Evolutionary conservation across 2,329 filamentous ascomycete genomes (phyloP).

Genomic region (Sporothrix curviconia): DNA sequence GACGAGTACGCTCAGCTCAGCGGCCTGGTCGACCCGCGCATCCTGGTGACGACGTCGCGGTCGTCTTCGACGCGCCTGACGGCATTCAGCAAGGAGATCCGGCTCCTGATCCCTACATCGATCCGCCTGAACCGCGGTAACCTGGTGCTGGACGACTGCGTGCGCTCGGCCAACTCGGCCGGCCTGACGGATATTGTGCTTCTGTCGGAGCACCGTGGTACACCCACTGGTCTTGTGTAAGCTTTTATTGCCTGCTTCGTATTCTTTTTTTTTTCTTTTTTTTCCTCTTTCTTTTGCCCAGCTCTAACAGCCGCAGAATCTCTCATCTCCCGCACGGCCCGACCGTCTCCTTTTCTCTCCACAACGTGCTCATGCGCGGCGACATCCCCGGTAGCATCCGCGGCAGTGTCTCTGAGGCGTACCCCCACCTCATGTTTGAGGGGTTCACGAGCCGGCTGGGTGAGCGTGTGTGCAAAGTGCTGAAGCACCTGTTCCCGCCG

Average conservation of each 20-base stretch:
- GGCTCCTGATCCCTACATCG: conserved; percentile 69
- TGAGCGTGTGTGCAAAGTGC: conserved; percentile 74
- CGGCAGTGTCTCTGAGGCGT: conserved; percentile 85
- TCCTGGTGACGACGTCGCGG: conserved; percentile 85
- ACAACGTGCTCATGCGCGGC: conserved; percentile 83
- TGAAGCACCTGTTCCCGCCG: conserved; percentile 93
- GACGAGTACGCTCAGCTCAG: conserved; percentile 88
- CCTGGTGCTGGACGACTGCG: conserved; percentile 76
- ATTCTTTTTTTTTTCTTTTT: neutral
- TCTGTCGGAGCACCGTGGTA: conserved; percentile 87
- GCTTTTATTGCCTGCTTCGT: neutral
- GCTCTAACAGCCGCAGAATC: conserved; percentile 44
- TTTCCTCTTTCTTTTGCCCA: neutral
- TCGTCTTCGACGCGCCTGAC: conserved; percentile 77
- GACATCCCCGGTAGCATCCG: conserved; percentile 85
- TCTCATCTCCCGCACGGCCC: conserved; percentile 86
- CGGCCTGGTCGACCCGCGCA: conserved; percentile 72
- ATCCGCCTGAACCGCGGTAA: conserved; percentile 91
- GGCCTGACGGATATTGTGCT: conserved; percentile 80
- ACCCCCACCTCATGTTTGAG: conserved; percentile 93
- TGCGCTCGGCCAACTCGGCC: conserved; percentile 71
- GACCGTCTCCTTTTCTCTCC: conserved; percentile 75
- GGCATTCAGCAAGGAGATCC: conserved; percentile 83
- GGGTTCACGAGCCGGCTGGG: conserved; percentile 80
- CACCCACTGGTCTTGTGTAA: conserved; percentile 66